Evolutionary conservation across 306 rosid genomes (phyloP), one percentile per base, ranked within the genome.

Genomic region (Dalbergia cultrata): DNA sequence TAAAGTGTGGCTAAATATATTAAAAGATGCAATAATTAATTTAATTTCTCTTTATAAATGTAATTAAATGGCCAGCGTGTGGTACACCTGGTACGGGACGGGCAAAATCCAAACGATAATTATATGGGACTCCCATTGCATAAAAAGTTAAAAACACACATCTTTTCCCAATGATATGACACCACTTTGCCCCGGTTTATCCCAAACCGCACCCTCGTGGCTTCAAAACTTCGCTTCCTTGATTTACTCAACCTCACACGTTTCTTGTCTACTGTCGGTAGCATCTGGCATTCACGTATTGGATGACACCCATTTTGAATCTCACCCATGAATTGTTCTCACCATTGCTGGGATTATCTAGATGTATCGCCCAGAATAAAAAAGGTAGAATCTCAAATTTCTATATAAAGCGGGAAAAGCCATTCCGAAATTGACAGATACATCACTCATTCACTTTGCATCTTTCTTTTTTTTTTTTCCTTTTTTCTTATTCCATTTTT

Each of bases 261-360:
- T 79, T 26, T 63, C 33, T 35, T 41, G 77, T 81, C 85, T 62
- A 33, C 4, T 80, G 86, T 88, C 87, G 74, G 89, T 26, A 17
- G 66, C 67, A 85, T 44, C 61, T 87, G 92, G 80, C 80, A 9
- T 13, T 22, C 43, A 8, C 11, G 37, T 43, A 87, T 82, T 87
- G 87, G 92, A 45, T 17, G 8, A 71, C 70, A 26, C 67, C 67
- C 66, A 78, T 58, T 65, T 85, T 77, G 69, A 87, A 81, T 86
- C 88, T 81, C 34, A 47, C 49, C 83, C 85, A 13, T 64, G 69
- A 45, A 70, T 70, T 47, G 12, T 39, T 60, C 35, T 47, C 19
- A 10, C 60, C 7, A 9, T 74, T 11, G 7, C 19, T 17, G 7
- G 77, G 65, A 85, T 78, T 67, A 82, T 86, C 90, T 74, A 82